Conservation (phyloP, 306 rosid genomes). For the Fagus sylvatica region DNA sequence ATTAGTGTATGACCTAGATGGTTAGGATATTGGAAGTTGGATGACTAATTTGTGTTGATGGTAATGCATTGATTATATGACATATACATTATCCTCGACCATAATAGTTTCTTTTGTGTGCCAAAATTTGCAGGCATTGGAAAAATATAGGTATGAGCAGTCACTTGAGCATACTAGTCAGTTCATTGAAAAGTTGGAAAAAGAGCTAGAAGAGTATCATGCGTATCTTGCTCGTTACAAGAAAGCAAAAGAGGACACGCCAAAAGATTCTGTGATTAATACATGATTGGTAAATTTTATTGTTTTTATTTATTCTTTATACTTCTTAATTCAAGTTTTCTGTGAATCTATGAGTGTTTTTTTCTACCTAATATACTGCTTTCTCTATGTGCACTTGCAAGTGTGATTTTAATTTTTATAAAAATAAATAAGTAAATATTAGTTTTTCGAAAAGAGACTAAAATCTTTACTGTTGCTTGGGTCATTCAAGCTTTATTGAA, state of each 20-base stretch:
- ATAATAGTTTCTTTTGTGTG: conserved; percentile 6
- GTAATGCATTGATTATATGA: not conserved
- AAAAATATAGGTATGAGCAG: conserved; percentile 64
- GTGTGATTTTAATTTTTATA: too few relatives aligned
- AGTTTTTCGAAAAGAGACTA: not conserved
- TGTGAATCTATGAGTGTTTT: not conserved
- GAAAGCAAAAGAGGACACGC: conserved; percentile 40
- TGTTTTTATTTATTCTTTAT: not conserved
- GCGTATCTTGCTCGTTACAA: conserved; percentile 56
- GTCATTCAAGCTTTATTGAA: not conserved
- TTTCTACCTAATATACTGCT: not conserved
- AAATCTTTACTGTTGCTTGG: not conserved
- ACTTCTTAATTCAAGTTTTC: not conserved
- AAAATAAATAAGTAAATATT: too few relatives aligned
- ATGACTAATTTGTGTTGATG: not conserved
- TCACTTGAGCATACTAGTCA: conserved; percentile 88
- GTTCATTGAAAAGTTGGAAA: conserved; percentile 82
- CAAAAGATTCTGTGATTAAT: conserved; percentile 27
- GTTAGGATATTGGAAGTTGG: too few relatives aligned
- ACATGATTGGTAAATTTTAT: conserved; percentile 1
- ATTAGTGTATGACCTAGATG: too few relatives aligned
- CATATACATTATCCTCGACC: not conserved
- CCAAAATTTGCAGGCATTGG: conserved; percentile 65
- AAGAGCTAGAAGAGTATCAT: conserved; percentile 72
- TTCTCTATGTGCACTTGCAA: not conserved